Conservation (phyloP, 1,139 yeast genomes). For the Yamadazyma atmosphaerica region DNA sequence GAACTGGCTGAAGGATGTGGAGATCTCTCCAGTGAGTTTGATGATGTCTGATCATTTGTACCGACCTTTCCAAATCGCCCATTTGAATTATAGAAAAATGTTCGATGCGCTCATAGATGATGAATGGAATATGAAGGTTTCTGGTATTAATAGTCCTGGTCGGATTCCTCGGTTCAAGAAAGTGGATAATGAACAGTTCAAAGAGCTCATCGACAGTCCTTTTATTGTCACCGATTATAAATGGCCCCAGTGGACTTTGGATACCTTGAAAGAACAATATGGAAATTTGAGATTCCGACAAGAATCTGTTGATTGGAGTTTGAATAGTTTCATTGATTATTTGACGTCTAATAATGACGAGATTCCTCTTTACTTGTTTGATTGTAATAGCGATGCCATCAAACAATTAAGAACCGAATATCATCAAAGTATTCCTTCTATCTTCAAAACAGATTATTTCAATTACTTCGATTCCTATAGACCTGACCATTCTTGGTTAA, state of each 20-base stretch:
- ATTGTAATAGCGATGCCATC: slow-evolving; percentile 72
- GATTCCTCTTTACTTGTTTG: slow-evolving; percentile 81
- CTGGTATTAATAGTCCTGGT: slow-evolving; percentile 25
- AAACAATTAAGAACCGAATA: slow-evolving; percentile 55
- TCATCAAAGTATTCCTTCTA: slow-evolving; percentile 40
- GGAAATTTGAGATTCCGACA: slow-evolving; percentile 70
- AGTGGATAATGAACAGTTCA: slow-evolving; percentile 42
- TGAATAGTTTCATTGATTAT: slow-evolving; percentile 62
- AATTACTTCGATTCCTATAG: slow-evolving; percentile 53
- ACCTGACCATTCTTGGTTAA: slow-evolving; percentile 91
- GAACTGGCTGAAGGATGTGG: slow-evolving; percentile 27
- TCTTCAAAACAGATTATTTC: slow-evolving; percentile 54
- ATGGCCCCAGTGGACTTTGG: slow-evolving; percentile 73
- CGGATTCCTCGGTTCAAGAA: slow-evolving; percentile 51
- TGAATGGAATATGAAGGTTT: slow-evolving; percentile 29
- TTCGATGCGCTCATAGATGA: slow-evolving; percentile 51
- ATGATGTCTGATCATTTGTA: slow-evolving; percentile 56
- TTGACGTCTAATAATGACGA: slow-evolving; percentile 68
- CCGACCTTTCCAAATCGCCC: slow-evolving; percentile 79
- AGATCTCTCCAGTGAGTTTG: slow-evolving; percentile 33
- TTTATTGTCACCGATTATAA: slow-evolving; percentile 54
- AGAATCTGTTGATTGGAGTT: slow-evolving; percentile 82
- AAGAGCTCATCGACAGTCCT: slow-evolving; percentile 55
- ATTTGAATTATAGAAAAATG: slow-evolving; percentile 54
- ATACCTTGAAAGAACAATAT: slow-evolving; percentile 49